Conservation (phyloP, 2,329 filamentous ascomycete genomes). For the Epichloe glyceriae region DNA sequence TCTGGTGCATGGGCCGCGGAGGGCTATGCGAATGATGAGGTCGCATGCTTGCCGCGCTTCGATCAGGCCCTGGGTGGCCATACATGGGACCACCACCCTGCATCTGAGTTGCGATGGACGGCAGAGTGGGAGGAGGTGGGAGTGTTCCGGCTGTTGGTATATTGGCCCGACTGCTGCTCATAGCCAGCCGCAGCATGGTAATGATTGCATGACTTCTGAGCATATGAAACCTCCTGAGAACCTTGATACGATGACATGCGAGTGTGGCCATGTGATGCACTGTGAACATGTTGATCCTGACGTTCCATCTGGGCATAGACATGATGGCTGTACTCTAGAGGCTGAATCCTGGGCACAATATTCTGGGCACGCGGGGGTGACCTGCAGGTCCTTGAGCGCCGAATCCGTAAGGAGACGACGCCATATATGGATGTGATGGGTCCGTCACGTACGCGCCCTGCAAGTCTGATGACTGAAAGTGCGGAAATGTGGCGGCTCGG, state of each 20-base stretch:
- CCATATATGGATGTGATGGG: slow-evolving; percentile 2
- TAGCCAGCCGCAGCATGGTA: not conserved
- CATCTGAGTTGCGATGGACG: slow-evolving; percentile 14
- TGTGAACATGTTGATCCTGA: not conserved
- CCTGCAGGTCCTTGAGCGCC: not conserved
- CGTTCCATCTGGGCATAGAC: not conserved
- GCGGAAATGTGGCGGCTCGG: not conserved
- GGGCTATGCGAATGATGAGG: not conserved
- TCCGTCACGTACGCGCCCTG: not conserved
- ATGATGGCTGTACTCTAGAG: slow-evolving; percentile 9
- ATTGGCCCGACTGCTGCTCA: not conserved
- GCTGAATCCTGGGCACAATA: slow-evolving; percentile 13
- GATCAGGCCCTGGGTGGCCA: not conserved
- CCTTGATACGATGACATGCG: slow-evolving; percentile 3
- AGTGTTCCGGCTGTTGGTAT: slow-evolving; percentile 1
- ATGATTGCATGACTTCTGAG: not conserved
- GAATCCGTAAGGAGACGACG: slow-evolving; percentile 5
- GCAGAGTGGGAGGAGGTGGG: slow-evolving; percentile 10
- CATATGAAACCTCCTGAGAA: not conserved
- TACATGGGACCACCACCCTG: not conserved
- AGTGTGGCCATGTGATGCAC: not conserved
- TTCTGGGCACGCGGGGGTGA: slow-evolving; percentile 10
- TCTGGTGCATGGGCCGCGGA: slow-evolving; percentile 11
- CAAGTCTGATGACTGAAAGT: slow-evolving; percentile 1
- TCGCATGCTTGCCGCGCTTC: not conserved